phyloP scores from a whole-genome alignment of 2,329 filamentous ascomycete genomes.

The Fusarium aywerte region DNA sequence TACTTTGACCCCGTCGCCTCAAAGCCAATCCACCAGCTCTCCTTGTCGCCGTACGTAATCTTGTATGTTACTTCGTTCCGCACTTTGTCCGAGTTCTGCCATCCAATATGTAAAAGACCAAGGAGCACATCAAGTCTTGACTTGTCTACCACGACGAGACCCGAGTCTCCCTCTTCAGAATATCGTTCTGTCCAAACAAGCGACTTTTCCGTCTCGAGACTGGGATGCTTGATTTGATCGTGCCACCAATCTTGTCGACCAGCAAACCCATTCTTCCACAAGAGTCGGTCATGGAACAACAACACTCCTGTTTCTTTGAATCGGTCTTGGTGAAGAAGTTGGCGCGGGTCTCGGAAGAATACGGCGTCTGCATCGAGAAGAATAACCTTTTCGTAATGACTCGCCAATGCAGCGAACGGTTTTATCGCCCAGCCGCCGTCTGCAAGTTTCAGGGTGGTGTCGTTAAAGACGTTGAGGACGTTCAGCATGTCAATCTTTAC shows the following conservation, averaged over 20 bases:
- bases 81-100: constrained; percentile 57
- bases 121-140: constrained; percentile 51
- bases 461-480: constrained; percentile 50
- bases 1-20: constrained; percentile 54
- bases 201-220: constrained; percentile 49
- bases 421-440: constrained; percentile 56
- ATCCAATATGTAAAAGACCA: constrained; percentile 55
- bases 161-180: constrained; percentile 57
- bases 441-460: constrained; percentile 45
- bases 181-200: constrained; percentile 55
- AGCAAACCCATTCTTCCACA: constrained; percentile 51
- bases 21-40: constrained; percentile 59
- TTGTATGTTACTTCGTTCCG: constrained; percentile 55
- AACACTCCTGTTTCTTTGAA: constrained; percentile 51
- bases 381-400: constrained; percentile 52
- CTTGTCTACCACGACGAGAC: constrained; percentile 57
- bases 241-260: constrained; percentile 54
- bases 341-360: constrained; percentile 52
- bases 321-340: constrained; percentile 47
- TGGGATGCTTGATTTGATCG: constrained; percentile 51
- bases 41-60: constrained; percentile 58
- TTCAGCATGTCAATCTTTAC: constrained; percentile 48
- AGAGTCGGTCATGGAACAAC: constrained; percentile 56
- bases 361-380: constrained; percentile 55
- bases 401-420: constrained; percentile 54